Base-by-base conservation (phyloP, 176 grass and related monocot genomes). In the barley (Hordeum vulgare) region DNA sequence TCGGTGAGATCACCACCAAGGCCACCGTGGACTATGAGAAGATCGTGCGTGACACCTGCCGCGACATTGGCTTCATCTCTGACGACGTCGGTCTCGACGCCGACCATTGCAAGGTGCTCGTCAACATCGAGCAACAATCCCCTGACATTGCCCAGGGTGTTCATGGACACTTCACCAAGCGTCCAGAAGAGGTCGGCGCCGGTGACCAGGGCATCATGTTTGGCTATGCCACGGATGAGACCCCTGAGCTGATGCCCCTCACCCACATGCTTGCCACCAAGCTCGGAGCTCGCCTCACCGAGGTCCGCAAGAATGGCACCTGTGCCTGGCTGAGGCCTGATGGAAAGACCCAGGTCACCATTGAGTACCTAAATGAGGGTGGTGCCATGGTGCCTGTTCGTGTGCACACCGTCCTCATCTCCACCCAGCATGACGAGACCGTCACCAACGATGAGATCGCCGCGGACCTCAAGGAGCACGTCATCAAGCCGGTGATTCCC, bases 21-120 rank as follows among this genome's bases (percentile, higher is more conserved):
- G 93, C 93, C 33, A 77, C 84, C 12, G 74, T 94, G 2, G 87
- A 94, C 90, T 94, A 94, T 63, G 93, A 94, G 85, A 92, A 92
- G 90, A 95, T 95, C 12, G 93, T 95, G 13, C 93, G 93, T 7
- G 93, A 95, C 90, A 95, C 93, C 31, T 95, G 93, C 90, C 93
- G 93, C 40, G 20, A 3, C 47, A 91, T 91, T 66, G 90, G 90
- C 4, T 91, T 91, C 82, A 34, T 37, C 57, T 91, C 90, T 29
- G 90, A 91, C 62, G 90, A 91, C 68, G 90, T 91, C 1, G 90
- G 90, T 31, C 90, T 91, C 0, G 90, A 91, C 29, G 90, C 90
- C 4, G 90, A 91, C 79, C 86, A 44, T 7, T 91, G 90, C 90
- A 91, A 85, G 86, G 90, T 91, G 71, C 90, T 91, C 0, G 90